A percentile compares a stretch with the other conserved stretches of the same genome.
phyloP scores from a whole-genome alignment of 208 protist genomes.

The Acanthamoeba triangularis region DNA sequence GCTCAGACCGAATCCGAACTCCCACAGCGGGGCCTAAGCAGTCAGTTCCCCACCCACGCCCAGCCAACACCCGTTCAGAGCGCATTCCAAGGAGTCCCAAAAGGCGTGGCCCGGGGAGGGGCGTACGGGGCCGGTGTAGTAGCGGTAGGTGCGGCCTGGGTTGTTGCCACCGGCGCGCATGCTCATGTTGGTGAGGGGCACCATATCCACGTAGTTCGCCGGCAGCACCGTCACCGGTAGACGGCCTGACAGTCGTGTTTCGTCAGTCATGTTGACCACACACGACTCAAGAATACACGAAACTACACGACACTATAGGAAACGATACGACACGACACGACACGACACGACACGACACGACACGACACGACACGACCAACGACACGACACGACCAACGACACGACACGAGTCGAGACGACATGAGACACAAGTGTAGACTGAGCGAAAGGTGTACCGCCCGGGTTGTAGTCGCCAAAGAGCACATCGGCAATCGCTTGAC shows the following conservation, averaged over 20 bases:
- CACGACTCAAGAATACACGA: too few relatives aligned
- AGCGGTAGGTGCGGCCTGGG: slow-evolving; percentile 79
- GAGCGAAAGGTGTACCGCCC: too few relatives aligned
- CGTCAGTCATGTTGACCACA: not conserved
- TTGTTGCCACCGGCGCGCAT: slow-evolving; percentile 24
- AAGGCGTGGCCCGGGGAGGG: not conserved
- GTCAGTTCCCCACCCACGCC: too few relatives aligned
- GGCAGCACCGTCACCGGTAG: slow-evolving; percentile 76
- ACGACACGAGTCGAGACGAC: too few relatives aligned
- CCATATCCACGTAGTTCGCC: slow-evolving; percentile 50
- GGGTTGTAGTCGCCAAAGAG: slow-evolving; percentile 81
- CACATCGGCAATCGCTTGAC: slow-evolving; percentile 69
- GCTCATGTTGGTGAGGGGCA: slow-evolving; percentile 78
- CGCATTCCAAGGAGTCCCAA: not conserved
- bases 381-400: too few relatives aligned
- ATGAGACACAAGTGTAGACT: too few relatives aligned
- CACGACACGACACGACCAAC: not conserved
- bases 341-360: not conserved
- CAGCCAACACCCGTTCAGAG: not conserved
- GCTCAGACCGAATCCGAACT: slow-evolving; percentile 81
- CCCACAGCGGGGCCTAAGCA: slow-evolving; percentile 20
- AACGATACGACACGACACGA: too few relatives aligned
- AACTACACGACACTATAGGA: too few relatives aligned
- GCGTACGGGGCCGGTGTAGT: slow-evolving; percentile 77
- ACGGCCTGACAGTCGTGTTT: not conserved